Base-by-base conservation (phyloP, 2,329 filamentous ascomycete species). In the Colletotrichum sp. region DNA sequence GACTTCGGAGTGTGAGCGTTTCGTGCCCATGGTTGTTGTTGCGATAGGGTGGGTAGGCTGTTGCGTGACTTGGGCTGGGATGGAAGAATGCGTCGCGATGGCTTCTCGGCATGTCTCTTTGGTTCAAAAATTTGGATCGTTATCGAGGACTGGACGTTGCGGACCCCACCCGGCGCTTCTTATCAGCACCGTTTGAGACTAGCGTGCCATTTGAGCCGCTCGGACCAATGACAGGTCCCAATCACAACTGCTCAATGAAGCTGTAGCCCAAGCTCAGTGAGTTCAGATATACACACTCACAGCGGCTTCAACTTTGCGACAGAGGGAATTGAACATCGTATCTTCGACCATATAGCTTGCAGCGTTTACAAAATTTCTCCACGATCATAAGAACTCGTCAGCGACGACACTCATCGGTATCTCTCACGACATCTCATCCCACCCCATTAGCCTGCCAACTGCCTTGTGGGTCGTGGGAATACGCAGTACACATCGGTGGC, bases 1-100 rank as follows among this genome's bases (percentile, higher is more conserved):
- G 26, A 77, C 75, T 26, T 82, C 80, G 62, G 80, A 77, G 22
- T 79, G 81, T 8, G 80, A 57, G 36, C 84, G 80, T 77, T 82
- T 83, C 28, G 79, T 80, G 8, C 79, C 81, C 83, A 85, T 84
- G 8, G 34, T 75, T 57, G 48, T 28, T 30, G 62, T 57, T 24
- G 24, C 13, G 60, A 52, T n/a, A 52, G 24, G 26, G 15, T 52
- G 26, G 28, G 48, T 15, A 10, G 68, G 18, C 24, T 13, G 8
- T 16, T 63, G 60, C 7, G 44, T 12, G 12, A 16, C 30, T n/a
- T 6, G 62, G n/a, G n/a, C 24, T 32, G 52, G 59, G 16, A 24
- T 24, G 16, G 30, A 59, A 15, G 69, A 16, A 57, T 18, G 28
- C 30, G 52, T 8, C 26, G 57, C 26, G 69, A 72, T 70, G 71